A percentile compares a stretch with the other conserved stretches of the same genome.
These are phyloP conservation scores for Prinsepia uniflora DNA, from an alignment of 306 rosid species.

Conservation along the genomic window DNA sequence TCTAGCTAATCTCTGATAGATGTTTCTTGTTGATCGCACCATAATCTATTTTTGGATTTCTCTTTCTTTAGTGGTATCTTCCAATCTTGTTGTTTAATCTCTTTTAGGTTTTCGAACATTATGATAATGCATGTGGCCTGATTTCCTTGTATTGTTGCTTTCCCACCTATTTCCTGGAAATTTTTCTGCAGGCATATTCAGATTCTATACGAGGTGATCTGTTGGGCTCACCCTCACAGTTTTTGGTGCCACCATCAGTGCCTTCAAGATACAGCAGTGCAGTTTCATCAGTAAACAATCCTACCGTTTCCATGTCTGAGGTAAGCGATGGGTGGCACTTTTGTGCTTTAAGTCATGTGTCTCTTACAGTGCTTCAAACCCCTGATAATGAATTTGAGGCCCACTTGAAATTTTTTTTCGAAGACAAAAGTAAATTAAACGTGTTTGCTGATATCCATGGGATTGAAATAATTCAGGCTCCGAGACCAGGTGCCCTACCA, in stretches of 20 bases:
- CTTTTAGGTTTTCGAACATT: neutral
- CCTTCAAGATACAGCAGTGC: slow-evolving; percentile 33
- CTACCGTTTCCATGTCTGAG: slow-evolving; percentile 35
- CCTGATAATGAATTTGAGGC: neutral
- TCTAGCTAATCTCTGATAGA: neutral
- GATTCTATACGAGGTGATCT: slow-evolving; percentile 30
- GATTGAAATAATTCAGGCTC: slow-evolving; percentile 38
- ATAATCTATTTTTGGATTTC: neutral
- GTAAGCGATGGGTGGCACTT: slow-evolving; percentile 28
- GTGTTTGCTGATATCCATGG: slow-evolving; percentile 3
- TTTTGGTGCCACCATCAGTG: slow-evolving; percentile 33
- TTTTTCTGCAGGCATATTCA: slow-evolving; percentile 18
- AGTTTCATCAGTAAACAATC: slow-evolving; percentile 30
- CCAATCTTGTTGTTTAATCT: neutral
- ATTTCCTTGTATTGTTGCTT: neutral
- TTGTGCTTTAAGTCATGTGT: slow-evolving; percentile 16
- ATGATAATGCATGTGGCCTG: neutral
- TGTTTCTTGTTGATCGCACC: neutral
- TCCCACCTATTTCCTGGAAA: neutral
- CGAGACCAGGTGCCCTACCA: slow-evolving; percentile 33
- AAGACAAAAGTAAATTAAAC: neutral
- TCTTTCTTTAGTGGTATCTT: neutral
- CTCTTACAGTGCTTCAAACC: neutral
- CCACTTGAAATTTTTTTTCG: neutral
- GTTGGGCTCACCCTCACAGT: slow-evolving; percentile 27